Base-by-base conservation (phyloP, 169 alveolate species). In the Plasmodium vivax region DNA sequence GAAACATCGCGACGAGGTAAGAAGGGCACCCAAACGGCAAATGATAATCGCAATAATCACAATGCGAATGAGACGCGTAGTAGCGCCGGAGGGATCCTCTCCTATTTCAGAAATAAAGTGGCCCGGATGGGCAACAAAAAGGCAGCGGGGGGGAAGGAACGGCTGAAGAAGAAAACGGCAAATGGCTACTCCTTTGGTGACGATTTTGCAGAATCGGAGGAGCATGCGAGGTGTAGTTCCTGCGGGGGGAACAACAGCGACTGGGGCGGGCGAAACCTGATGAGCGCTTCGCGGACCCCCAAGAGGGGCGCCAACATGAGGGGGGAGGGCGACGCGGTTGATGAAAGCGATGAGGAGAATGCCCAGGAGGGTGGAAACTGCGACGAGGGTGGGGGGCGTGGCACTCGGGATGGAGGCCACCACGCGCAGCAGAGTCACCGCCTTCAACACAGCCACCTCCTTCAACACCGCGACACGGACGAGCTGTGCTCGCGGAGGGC, bases 101-200 rank as follows among this genome's bases (percentile, higher is more conserved):
- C 92, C 34, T 68, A 12, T 83, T 36, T 83, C 71, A 83, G 71
- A 51, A 82, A 41, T 7, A 82, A 82, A 8, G 41, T 82, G 2
- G 2, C 62, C n/a, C 34, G 77, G 7, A 68, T 68, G 72, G 68
- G 74, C 36, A 45, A 43, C 62, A 23, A 54, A 32, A 51, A 27
- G 23, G 72, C 36, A 82, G 41, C 1, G 71, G 38, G 68, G 45
- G 27, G n/a, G 38, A 71, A 12, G 34, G 36, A 9, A 72, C 34
- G 73, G 47, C 30, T 27, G 62, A 36, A 12, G 79, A 2, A 41
- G 34, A 9, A 30, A 56, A 10, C 5, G 43, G 36, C 1, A 23
- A 2, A 68, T 68, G 32, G 77, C 8, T 68, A 23, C 77, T 68
- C 32, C 14, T 19, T 6, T 80, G 41, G 23, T 80, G 72, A 45